Conservation (phyloP, 2,329 filamentous ascomycete species). For the Xylariaceae sp. region DNA sequence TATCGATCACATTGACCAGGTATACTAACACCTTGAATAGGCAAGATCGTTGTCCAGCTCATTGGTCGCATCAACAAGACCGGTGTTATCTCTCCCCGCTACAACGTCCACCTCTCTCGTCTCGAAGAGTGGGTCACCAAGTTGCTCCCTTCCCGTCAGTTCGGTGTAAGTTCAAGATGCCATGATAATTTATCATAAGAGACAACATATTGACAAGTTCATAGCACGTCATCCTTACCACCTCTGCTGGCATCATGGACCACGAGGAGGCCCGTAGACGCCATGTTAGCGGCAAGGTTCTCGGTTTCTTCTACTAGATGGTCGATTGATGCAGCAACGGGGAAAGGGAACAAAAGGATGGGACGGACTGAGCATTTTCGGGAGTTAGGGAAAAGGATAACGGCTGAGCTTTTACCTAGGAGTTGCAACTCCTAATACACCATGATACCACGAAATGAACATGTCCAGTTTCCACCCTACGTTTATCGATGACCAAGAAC, state of each 20-base stretch:
- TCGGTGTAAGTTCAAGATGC: conserved; percentile 52
- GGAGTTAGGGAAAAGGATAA: conserved; percentile 31
- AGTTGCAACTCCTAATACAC: conserved; percentile 26
- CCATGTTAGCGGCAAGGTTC: conserved; percentile 98
- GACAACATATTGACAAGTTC: not conserved
- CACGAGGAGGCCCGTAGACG: conserved; percentile 99
- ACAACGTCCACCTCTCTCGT: conserved; percentile 96
- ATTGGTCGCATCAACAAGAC: conserved; percentile 99
- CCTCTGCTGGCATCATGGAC: conserved; percentile 99
- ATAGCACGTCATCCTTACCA: conserved; percentile 90
- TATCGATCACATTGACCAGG: not conserved
- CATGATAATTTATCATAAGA: not conserved
- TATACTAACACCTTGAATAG: conserved; percentile 3
- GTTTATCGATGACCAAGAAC: not conserved
- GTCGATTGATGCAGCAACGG: conserved; percentile 6
- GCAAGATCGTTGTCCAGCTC: conserved; percentile 99
- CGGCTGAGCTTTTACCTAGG: conserved; percentile 22
- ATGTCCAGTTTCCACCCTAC: conserved; percentile 16
- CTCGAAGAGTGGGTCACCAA: conserved; percentile 99
- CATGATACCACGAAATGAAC: conserved; percentile 30
- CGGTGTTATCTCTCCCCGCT: conserved; percentile 97
- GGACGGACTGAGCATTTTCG: conserved; percentile 28
- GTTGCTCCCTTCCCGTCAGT: conserved; percentile 98
- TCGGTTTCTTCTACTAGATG: conserved; percentile 96
- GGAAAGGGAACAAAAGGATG: conserved; percentile 5